phyloP scores from a whole-genome alignment of 2,329 filamentous ascomycete species.

The Sphaerulina musiva region DNA sequence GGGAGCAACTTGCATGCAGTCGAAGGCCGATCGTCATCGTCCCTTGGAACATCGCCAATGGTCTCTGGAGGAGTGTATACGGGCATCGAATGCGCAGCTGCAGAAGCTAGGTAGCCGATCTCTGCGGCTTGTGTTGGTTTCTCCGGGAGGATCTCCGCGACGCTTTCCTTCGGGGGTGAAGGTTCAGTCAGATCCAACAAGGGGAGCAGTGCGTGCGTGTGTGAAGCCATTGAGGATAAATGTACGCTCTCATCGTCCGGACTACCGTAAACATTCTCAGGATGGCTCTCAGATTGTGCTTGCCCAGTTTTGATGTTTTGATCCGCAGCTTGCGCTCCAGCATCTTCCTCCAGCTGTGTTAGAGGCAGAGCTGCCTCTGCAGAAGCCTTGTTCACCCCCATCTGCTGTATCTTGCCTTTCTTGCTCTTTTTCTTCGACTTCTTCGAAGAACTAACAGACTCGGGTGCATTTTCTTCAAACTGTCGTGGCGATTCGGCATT shows the following conservation, averaged over 20 bases:
- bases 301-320: neutral
- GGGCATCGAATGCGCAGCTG: conserved; percentile 5
- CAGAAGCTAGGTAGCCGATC: neutral
- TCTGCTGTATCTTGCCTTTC: conserved; percentile 24
- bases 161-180: neutral
- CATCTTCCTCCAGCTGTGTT: neutral
- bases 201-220: conserved; percentile 14
- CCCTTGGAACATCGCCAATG: neutral
- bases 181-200: neutral
- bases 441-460: conserved; percentile 14
- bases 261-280: neutral
- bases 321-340: conserved; percentile 9
- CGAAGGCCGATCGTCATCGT: conserved; percentile 9
- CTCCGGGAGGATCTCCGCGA: neutral
- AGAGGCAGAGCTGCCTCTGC: neutral
- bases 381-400: neutral
- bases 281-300: neutral
- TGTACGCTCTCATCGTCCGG: neutral
- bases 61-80: neutral
- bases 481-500: neutral
- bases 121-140: neutral
- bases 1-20: conserved; percentile 14
- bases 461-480: neutral
- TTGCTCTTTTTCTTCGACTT: conserved; percentile 25
- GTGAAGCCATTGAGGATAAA: conserved; percentile 18